These are phyloP conservation scores for Chaetoceros tenuissimus DNA, from an alignment of 108 stramenopile genomes.

Conservation along the genomic window DNA sequence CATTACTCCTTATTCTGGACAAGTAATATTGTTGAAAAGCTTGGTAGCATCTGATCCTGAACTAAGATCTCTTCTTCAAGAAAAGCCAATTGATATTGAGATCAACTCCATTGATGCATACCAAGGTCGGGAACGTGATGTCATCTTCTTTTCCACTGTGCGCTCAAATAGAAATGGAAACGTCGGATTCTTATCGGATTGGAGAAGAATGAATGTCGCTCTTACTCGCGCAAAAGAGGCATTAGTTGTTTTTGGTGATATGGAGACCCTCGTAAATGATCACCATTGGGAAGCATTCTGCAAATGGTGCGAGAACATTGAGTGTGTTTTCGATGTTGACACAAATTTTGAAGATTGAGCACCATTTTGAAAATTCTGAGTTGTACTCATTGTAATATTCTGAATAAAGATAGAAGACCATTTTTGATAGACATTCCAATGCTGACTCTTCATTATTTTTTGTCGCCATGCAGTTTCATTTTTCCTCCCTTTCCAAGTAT, in stretches of 20 bases:
- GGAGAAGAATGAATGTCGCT: constrained; percentile 96
- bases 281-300: constrained; percentile 84
- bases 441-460: too few species aligned
- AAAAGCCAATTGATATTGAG: constrained; percentile 51
- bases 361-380: too few species aligned
- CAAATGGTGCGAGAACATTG: constrained; percentile 56
- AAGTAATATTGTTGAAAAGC: constrained; percentile 80
- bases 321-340: constrained; percentile 31
- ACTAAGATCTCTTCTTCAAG: constrained; percentile 22
- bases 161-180: constrained; percentile 89
- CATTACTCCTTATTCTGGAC: constrained; percentile 94
- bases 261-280: constrained; percentile 77
- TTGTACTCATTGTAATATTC: too few species aligned
- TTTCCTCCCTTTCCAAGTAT: too few species aligned
- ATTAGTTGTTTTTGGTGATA: constrained; percentile 87
- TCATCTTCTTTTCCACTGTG: constrained; percentile 89
- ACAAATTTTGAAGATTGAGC: background rate
- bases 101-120: constrained; percentile 90
- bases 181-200: constrained; percentile 92
- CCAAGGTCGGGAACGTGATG: constrained; percentile 91
- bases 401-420: too few species aligned
- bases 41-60: constrained; percentile 48
- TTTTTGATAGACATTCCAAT: too few species aligned
- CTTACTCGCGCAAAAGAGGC: constrained; percentile 89
- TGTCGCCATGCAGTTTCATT: too few species aligned